Base-by-base conservation (phyloP, 768 basidiomycete species). In the Pisolithus tinctorius region DNA sequence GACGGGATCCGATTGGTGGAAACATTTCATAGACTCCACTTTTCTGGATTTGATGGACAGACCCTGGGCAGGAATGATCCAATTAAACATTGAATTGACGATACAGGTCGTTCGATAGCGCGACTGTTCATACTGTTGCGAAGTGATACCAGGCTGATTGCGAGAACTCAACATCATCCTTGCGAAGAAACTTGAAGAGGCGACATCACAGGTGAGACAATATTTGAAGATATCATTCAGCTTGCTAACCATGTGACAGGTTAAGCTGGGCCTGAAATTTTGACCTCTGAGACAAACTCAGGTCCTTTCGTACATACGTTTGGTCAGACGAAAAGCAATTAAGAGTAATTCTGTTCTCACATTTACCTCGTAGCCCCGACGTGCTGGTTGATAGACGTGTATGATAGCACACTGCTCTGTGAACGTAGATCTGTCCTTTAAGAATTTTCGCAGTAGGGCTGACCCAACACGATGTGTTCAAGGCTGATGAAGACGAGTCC, bases 51-150 rank as follows among this genome's bases (percentile, higher is more conserved):
- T 66, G 36, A 47, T 39, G 27, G 57, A 61, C 17, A 61, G 20
- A n/a, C 55, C 63, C 0, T 65, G 55, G 29, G 50, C 46, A 9
- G 51, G 40, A 23, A 52, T 46, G 2, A 52, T 63, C 8, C 29
- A 46, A 7, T 2, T 14, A 1, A 8, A 1, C 14, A 45, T 26
- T 3, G 52, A n/a, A n/a, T n/a, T n/a, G n/a, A n/a, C n/a, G n/a
- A n/a, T n/a, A n/a, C n/a, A n/a, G n/a, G n/a, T n/a, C n/a, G n/a
- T n/a, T n/a, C n/a, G n/a, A n/a, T n/a, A n/a, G n/a, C n/a, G n/a
- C 6, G 27, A 45, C 17, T 58, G 55, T 34, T 0, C 1, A 0
- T 0, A 2, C n/a, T 58, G 58, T 41, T 47, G 50, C 11, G 8
- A 30, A 1, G 27, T 7, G 16, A n/a, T 57, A 1, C 7, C 27